Conservation (phyloP, 108 stramenopile genomes). For the Skeletonema potamos region DNA sequence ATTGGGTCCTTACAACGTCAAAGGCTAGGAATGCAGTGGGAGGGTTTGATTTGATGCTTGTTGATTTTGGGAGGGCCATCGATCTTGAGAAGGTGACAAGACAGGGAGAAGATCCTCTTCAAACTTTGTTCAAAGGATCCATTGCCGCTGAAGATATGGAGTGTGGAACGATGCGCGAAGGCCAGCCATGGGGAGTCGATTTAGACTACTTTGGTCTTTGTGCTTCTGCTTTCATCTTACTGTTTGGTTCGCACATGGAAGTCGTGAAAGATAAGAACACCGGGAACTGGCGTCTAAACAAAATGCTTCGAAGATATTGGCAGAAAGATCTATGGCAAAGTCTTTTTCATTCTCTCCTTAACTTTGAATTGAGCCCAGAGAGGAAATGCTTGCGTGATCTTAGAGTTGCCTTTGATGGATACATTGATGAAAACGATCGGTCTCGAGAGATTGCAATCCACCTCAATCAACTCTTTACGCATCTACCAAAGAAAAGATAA, state of each 20-base stretch:
- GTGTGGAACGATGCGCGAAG: conserved; percentile 69
- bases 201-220: conserved; percentile 74
- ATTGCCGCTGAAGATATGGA: conserved; percentile 64
- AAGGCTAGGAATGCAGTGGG: conserved; percentile 31
- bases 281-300: conserved; percentile 49
- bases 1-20: conserved; percentile 64
- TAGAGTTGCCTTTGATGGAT: conserved; percentile 22
- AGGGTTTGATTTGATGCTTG: conserved; percentile 64
- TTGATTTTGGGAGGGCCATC: conserved; percentile 83
- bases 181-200: conserved; percentile 75
- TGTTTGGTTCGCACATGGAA: conserved; percentile 71
- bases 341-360: conserved; percentile 68
- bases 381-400: conserved; percentile 23
- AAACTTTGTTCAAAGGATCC: conserved; percentile 52
- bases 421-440: conserved; percentile 27
- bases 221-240: conserved; percentile 61
- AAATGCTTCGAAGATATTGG: conserved; percentile 68
- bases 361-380: conserved; percentile 40
- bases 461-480: conserved; percentile 19
- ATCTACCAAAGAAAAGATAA: conserved; percentile 37
- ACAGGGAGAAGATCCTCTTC: conserved; percentile 27
- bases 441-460: conserved; percentile 16
- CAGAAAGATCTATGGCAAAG: conserved; percentile 64
- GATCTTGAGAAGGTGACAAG: conserved; percentile 47
- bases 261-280: conserved; percentile 40